Evolutionary conservation across 192 early-diverging fungal species (phyloP).

Genomic region (Backusella tarrabulga): DNA sequence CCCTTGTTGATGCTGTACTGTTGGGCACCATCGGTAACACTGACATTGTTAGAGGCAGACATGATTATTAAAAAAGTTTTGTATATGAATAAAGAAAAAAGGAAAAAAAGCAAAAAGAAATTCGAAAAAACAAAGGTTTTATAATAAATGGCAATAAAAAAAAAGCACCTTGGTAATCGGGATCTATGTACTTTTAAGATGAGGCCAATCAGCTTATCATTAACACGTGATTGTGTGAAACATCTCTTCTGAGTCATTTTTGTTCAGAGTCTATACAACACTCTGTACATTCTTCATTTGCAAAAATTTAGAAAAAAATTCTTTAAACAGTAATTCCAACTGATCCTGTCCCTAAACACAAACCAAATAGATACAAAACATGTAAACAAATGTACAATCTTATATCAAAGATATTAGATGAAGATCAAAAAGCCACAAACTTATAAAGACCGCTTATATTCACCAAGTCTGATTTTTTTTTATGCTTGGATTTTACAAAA

Average conservation of each 20-base stretch:
- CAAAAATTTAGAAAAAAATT: background rate
- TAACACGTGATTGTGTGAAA: conserved; percentile 24
- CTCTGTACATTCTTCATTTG: background rate
- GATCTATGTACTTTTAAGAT: background rate
- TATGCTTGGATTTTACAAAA: background rate
- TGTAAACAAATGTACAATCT: background rate
- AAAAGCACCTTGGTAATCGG: background rate
- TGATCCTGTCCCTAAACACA: background rate
- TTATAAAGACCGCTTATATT: background rate
- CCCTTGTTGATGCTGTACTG: conserved; percentile 89
- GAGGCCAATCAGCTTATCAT: background rate
- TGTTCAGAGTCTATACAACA: background rate
- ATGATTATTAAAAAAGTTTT: background rate
- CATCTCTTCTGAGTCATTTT: conserved; percentile 17
- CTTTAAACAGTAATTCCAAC: background rate
- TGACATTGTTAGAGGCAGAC: conserved; percentile 3
- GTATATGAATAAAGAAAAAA: background rate
- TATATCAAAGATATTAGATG: background rate
- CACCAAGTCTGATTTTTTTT: background rate
- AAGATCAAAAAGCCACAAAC: background rate
- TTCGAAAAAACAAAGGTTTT: background rate
- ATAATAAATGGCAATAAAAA: background rate
- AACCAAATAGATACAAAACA: background rate
- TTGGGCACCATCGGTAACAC: background rate
- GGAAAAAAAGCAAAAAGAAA: background rate